These are phyloP conservation scores for Colletotrichum orbiculare DNA, from an alignment of 2,329 filamentous ascomycete genomes.

Conservation along the genomic window DNA sequence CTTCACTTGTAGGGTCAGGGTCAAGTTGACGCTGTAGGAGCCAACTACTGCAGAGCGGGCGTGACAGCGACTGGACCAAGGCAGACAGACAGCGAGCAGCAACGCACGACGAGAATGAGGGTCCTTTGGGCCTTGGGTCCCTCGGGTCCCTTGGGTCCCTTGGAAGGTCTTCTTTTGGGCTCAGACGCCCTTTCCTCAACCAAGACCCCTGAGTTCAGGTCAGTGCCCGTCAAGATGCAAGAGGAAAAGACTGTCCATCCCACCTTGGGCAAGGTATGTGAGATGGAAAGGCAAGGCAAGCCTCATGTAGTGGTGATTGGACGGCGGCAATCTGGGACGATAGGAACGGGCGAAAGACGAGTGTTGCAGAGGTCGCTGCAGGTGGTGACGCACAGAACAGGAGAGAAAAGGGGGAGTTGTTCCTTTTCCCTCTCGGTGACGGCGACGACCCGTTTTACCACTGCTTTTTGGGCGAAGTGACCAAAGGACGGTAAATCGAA, in stretches of 20 bases:
- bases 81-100: constrained; percentile 14
- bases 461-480: no score
- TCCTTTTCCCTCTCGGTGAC: constrained; percentile 1
- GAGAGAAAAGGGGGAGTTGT: constrained; percentile 5
- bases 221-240: no score
- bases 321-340: no score
- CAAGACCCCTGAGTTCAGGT: no score
- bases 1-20: constrained; percentile 17
- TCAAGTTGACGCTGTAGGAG: constrained; percentile 22
- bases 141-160: no score
- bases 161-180: no score
- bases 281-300: background rate
- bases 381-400: constrained; percentile 32
- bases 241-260: no score
- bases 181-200: background rate
- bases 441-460: no score
- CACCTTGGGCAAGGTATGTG: no score
- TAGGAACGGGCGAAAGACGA: constrained; percentile 4
- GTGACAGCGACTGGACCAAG: constrained; percentile 15
- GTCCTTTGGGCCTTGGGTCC: background rate
- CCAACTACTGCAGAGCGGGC: constrained; percentile 24
- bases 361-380: constrained; percentile 24
- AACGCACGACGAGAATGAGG: constrained; percentile 2
- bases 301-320: no score
- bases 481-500: no score